These are phyloP conservation scores for Nidula microcarpa DNA, from an alignment of 768 basidiomycete genomes.

Conservation along the genomic window DNA sequence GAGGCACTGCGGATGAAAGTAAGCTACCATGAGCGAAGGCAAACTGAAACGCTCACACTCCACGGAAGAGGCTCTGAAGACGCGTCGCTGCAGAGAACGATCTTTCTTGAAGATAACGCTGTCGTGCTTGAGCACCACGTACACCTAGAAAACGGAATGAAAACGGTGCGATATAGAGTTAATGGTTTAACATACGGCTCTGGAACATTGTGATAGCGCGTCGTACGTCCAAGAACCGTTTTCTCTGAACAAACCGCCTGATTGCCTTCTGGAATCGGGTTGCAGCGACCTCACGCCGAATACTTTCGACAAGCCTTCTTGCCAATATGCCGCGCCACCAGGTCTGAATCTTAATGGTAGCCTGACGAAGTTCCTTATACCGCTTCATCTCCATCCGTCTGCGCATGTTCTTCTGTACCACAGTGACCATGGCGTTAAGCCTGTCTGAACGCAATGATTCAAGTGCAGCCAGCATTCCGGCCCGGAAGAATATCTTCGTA, in stretches of 20 bases:
- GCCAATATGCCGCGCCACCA: constrained; percentile 93
- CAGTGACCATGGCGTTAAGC: constrained; percentile 87
- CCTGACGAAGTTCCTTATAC: constrained; percentile 65
- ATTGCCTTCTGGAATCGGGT: constrained; percentile 70
- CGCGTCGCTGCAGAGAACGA: constrained; percentile 59
- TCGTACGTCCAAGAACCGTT: constrained; percentile 60
- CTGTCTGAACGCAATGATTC: constrained; percentile 87
- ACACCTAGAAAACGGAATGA: constrained; percentile 41
- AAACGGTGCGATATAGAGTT: neutral
- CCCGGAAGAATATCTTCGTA: constrained; percentile 99
- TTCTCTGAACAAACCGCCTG: constrained; percentile 73
- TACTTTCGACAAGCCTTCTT: constrained; percentile 59
- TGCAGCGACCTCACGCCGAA: constrained; percentile 75
- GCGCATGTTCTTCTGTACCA: constrained; percentile 97
- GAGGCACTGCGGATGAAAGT: constrained; percentile 38
- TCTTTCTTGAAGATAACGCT: constrained; percentile 52
- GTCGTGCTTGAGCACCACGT: constrained; percentile 73
- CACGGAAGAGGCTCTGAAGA: constrained; percentile 84
- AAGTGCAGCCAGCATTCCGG: constrained; percentile 95
- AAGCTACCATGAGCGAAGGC: constrained; percentile 3
- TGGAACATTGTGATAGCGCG: constrained; percentile 72
- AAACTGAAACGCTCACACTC: constrained; percentile 58
- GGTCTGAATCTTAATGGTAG: constrained; percentile 85
- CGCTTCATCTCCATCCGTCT: constrained; percentile 79
- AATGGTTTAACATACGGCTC: constrained; percentile 58